Percentiles rank a stretch among this genome's conserved stretches.
Evolutionary conservation across 257 asterid genomes (phyloP).

Genomic region (Pogostemon cablin): DNA sequence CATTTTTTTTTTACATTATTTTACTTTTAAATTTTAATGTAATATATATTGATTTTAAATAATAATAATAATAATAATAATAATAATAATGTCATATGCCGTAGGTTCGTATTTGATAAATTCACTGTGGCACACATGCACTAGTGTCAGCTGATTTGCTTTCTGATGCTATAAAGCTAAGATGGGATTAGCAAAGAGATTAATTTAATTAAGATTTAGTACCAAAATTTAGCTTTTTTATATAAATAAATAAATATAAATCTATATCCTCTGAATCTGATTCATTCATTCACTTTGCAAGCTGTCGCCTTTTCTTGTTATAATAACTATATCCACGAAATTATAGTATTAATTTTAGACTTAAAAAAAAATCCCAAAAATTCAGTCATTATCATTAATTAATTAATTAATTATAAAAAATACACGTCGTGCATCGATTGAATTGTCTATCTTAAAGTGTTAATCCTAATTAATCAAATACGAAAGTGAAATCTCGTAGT

Average conservation of each 20-base stretch:
- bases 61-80: too few species aligned
- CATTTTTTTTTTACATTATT: background rate
- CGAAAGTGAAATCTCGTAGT: background rate
- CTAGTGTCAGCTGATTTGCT: slow-evolving; percentile 11
- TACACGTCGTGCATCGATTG: too few species aligned
- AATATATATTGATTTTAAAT: background rate
- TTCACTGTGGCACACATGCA: slow-evolving; percentile 32
- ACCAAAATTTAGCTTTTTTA: background rate
- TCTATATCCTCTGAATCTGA: slow-evolving; percentile 9
- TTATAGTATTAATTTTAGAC: background rate
- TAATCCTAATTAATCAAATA: background rate
- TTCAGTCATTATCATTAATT: slow-evolving; percentile 11
- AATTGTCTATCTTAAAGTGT: background rate
- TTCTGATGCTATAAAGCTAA: slow-evolving; percentile 21
- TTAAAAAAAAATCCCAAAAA: background rate
- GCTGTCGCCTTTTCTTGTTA: background rate
- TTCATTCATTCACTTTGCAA: slow-evolving; percentile 15
- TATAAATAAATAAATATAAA: background rate
- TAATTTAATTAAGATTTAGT: background rate
- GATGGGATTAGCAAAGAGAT: slow-evolving; percentile 21
- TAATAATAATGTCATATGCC: too few species aligned
- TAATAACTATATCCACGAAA: slow-evolving; percentile 14
- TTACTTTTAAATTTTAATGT: background rate
- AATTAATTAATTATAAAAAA: background rate
- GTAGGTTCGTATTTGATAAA: too few species aligned